Conservation (phyloP, 83 land plant species). For the Diphasiastrum complanatum region DNA sequence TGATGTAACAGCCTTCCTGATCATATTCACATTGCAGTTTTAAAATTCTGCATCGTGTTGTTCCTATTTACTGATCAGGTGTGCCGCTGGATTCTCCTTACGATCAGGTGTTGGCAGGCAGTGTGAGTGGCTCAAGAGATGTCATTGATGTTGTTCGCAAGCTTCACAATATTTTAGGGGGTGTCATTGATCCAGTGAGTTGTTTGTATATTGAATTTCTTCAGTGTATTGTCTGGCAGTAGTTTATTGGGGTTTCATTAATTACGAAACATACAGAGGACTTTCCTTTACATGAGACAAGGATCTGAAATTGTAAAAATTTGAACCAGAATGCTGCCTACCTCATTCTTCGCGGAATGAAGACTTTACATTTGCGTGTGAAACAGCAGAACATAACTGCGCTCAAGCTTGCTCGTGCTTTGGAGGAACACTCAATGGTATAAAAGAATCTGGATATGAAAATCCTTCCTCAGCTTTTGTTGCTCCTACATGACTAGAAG, state of each 20-base stretch:
- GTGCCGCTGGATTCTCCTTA: not conserved
- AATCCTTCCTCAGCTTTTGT: not conserved
- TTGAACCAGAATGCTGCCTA: constrained; percentile 79
- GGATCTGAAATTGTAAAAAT: not conserved
- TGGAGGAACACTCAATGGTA: constrained; percentile 97
- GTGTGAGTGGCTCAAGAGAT: constrained; percentile 76
- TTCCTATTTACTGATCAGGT: not conserved
- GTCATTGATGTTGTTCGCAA: constrained; percentile 54
- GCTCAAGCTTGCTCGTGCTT: constrained; percentile 69
- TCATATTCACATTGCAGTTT: not conserved
- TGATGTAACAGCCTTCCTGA: constrained; percentile 65
- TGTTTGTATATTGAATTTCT: not conserved
- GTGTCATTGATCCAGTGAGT: constrained; percentile 88
- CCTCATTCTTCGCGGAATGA: constrained; percentile 85
- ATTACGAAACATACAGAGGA: no score
- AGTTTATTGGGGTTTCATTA: not conserved
- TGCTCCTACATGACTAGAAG: not conserved
- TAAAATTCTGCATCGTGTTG: not conserved
- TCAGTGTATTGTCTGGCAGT: no score
- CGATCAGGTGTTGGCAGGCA: constrained; percentile 87
- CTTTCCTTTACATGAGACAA: no score
- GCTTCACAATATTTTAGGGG: constrained; percentile 86
- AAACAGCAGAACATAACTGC: constrained; percentile 86
- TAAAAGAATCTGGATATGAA: not conserved
- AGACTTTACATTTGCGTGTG: constrained; percentile 94